Evolutionary conservation across 306 rosid genomes (phyloP), one percentile per base, ranked within the genome.

Genomic region (Morella rubra): DNA sequence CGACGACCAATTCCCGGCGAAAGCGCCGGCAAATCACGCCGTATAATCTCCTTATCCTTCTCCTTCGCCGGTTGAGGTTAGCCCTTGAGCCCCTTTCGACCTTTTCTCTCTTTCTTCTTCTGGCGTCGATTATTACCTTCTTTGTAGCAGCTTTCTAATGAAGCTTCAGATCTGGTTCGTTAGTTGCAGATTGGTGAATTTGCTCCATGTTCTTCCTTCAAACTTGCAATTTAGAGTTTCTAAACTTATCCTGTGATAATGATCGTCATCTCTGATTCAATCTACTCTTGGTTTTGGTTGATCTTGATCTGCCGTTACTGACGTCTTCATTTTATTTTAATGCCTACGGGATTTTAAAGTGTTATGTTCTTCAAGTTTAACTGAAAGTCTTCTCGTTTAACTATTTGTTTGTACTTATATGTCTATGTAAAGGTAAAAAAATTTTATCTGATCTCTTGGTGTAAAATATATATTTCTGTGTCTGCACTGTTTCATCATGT

Each of bases 111-210:
- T 73, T 12, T 22, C 41, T 12, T 27, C 13, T 9, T 14, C 20
- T 42, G 1, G 47, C 53, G 7, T 61, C 40, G 24, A 8, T 47
- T 56, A 55, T 49, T 5, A 27, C 46, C 61, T 40, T n/a, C 49
- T 44, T 66, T 20, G 2, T 51, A 10, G n/a, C 8, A 55, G 45
- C 69, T 61, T 44, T 44, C 51, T 18, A 8, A 45, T 12, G 58
- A 58, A 22, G 49, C 47, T 69, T 78, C 90, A 89, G 97, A 91
- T 91, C 92, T 87, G 85, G 84, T 5, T 51, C 47, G 44, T 74
- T 72, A 64, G 41, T 20, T 5, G 6, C 20, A 49, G 79, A 44
- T 41, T 68, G 4, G 41, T 53, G 18, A 54, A 62, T 76, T 80
- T 73, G 65, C 51, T 64, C 76, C 42, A 16, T 74, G 6, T 77